Base-by-base conservation (phyloP, 2,329 filamentous ascomycete species). In the Botrytis byssoidea region DNA sequence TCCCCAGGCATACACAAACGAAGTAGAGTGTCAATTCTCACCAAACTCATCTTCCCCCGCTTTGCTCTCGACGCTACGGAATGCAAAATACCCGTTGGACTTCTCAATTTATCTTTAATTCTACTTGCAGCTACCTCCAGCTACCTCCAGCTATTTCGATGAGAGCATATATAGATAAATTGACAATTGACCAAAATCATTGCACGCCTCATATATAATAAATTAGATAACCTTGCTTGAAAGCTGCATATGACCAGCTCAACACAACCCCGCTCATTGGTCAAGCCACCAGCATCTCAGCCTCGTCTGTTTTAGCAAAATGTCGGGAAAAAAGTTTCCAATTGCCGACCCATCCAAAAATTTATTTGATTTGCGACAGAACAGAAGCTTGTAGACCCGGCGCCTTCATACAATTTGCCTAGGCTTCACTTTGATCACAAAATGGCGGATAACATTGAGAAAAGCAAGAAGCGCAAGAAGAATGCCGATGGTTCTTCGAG, bases 381-480 rank as follows among this genome's bases (percentile, higher is more conserved):
- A 46, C 18, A 46, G 60, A 57, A 71, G 32, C 57, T 64, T 37
- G 46, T 10, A 40, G 2, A 67, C 46, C 25, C 16, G 35, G 46
- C 46, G 37, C 37, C 46, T 46, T 61, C 55, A 68, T 42, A 57
- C 48, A 57, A 69, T 57, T n/a, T 48, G 29, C 44, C 44, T 9
- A 46, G 25, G 42, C 18, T 55, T 40, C 40, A 57, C 37, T 37
- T 25, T 25, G 66, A 55, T 51, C 46, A 55, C 61, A 76, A 67
- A 35, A 81, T 81, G 81, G 74, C 77, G 61, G 77, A 80, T 18
- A 77, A 75, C 44, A 67, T 75, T 22, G 79, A 81, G 20, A 78
- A 78, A 61, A 73, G 67, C 7, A 79, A 80, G 71, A 90, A 90
- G 81, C 84, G 88, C 73, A 90, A 90, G 82, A 84, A 86, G 75